phyloP scores from a whole-genome alignment of 176 grass and related monocot species.

The Musa beccarii region DNA sequence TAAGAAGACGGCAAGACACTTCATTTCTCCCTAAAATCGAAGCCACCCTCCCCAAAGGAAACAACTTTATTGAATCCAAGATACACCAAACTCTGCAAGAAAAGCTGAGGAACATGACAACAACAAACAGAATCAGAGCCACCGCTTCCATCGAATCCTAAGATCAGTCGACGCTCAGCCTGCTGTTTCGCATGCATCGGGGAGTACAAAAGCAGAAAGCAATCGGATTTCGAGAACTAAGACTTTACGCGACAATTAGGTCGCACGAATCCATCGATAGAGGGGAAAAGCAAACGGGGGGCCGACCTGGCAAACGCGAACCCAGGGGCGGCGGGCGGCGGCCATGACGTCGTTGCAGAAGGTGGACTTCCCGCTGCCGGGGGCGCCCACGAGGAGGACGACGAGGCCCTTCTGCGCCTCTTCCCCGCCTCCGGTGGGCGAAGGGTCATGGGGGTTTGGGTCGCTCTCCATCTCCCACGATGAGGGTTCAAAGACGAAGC shows the following conservation, averaged over 20 bases:
- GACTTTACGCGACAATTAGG: not conserved
- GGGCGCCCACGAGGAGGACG: slow-evolving; percentile 52
- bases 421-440: not conserved
- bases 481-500: not conserved
- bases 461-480: not conserved
- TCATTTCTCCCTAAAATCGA: not conserved
- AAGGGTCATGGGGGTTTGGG: not conserved
- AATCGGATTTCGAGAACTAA: not conserved
- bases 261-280: too few species aligned
- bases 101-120: too few species aligned
- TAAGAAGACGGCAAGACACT: not conserved
- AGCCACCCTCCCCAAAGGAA: too few species aligned
- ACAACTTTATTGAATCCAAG: too few species aligned
- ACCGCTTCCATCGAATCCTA: not conserved
- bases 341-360: slow-evolving; percentile 55
- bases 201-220: not conserved
- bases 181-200: not conserved
- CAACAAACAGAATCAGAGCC: not conserved
- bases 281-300: not conserved
- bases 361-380: slow-evolving; percentile 88
- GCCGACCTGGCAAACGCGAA: slow-evolving; percentile 66
- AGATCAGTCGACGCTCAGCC: not conserved
- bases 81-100: too few species aligned
- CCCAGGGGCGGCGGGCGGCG: slow-evolving; percentile 41
- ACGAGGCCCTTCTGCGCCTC: not conserved